Evolutionary conservation across 1,284 basidiomycete genomes (phyloP).

Genomic region (Trichosporon faecale): DNA sequence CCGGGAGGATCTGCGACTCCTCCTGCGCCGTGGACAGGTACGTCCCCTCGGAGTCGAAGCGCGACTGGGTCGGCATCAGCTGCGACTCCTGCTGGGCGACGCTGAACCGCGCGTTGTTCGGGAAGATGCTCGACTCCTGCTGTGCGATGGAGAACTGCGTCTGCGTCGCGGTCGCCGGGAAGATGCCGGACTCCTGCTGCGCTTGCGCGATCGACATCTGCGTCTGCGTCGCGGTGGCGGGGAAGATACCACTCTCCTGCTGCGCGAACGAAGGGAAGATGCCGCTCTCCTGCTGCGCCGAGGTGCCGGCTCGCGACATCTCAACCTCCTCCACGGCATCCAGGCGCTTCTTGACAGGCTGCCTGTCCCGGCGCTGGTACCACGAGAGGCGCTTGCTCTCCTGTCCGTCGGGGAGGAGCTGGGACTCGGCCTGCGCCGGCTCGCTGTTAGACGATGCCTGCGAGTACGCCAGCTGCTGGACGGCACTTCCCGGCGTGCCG

Average conservation of each 20-base stretch:
- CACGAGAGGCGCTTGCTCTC: not conserved
- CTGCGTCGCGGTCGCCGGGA: not conserved
- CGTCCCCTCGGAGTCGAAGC: not conserved
- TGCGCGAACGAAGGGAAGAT: not conserved
- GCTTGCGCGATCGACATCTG: not conserved
- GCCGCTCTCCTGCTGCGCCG: not conserved
- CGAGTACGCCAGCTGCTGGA: not conserved
- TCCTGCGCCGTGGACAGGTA: not conserved
- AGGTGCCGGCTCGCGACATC: not conserved
- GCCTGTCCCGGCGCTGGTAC: not conserved
- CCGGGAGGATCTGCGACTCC: not conserved
- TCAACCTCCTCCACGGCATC: conserved; percentile 1
- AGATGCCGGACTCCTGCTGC: not conserved
- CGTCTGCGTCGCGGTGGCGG: not conserved
- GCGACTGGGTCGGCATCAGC: not conserved
- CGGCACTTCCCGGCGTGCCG: too few species aligned
- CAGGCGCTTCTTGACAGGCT: not conserved
- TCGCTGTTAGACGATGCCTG: not conserved
- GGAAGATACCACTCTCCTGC: not conserved
- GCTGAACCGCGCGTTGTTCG: not conserved
- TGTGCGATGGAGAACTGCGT: not conserved
- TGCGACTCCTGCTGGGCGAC: conserved; percentile 1
- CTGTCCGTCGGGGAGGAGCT: not conserved
- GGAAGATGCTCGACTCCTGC: not conserved
- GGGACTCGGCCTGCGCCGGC: not conserved